Conservation (phyloP, 768 basidiomycete genomes). For the Termitomyces eurrhizus region DNA sequence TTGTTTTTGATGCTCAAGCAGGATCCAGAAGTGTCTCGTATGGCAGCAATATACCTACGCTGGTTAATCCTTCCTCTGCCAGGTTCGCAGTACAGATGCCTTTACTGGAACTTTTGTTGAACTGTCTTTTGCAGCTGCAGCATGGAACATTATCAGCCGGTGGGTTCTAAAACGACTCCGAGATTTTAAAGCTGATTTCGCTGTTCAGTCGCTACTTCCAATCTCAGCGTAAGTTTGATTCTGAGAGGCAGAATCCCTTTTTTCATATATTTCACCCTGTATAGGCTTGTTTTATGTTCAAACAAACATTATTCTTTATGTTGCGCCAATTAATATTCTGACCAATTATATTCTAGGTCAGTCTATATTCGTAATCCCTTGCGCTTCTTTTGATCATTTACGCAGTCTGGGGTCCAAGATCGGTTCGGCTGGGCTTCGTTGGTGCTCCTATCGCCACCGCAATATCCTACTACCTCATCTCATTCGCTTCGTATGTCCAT, state of each 20-base stretch:
- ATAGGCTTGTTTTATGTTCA: not conserved
- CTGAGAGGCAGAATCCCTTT: not conserved
- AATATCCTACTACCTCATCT: not conserved
- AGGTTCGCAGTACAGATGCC: not conserved
- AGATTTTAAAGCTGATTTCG: not conserved
- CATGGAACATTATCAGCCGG: not conserved
- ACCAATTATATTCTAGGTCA: not conserved
- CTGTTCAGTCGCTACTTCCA: not conserved
- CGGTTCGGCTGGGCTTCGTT: not conserved
- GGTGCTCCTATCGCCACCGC: not conserved
- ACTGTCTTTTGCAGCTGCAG: not conserved
- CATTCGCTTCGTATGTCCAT: not conserved
- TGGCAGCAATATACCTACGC: not conserved
- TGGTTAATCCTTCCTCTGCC: not conserved
- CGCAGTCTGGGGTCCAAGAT: not conserved
- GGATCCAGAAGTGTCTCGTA: not conserved
- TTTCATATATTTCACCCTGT: not conserved
- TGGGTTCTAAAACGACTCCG: not conserved
- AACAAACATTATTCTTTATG: not conserved
- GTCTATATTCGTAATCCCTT: not conserved
- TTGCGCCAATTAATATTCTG: not conserved
- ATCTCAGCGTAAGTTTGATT: not conserved
- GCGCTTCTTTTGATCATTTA: not conserved
- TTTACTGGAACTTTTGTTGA: not conserved
- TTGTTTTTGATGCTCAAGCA: not conserved